phyloP scores from a whole-genome alignment of 1,284 basidiomycete species.

The Ceraceosorus guamensis region DNA sequence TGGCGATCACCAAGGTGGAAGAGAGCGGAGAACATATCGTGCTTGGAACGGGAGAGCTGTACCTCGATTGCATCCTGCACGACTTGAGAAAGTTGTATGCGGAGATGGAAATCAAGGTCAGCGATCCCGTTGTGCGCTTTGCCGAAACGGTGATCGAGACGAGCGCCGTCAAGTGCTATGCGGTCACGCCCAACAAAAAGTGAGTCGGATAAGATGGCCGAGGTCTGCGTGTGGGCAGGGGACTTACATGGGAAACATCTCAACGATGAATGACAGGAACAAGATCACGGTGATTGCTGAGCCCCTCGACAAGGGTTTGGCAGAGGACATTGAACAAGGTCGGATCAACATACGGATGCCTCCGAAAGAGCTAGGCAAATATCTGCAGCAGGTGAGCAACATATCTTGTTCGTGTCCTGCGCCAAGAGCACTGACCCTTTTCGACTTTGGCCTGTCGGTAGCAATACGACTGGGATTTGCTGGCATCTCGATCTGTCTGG shows the following conservation, averaged over 20 bases:
- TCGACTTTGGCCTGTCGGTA: background rate
- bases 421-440: too few relatives aligned
- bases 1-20: slow-evolving; percentile 90
- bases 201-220: slow-evolving; percentile 49
- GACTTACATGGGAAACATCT: background rate
- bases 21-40: slow-evolving; percentile 96
- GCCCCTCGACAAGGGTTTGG: slow-evolving; percentile 45
- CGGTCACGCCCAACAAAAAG: slow-evolving; percentile 98
- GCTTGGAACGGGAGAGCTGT: slow-evolving; percentile 92
- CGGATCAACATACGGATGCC: slow-evolving; percentile 32
- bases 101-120: slow-evolving; percentile 99
- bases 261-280: slow-evolving; percentile 16
- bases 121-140: slow-evolving; percentile 96
- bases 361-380: slow-evolving; percentile 35
- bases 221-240: too few relatives aligned
- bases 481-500: slow-evolving; percentile 97
- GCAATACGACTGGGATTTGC: slow-evolving; percentile 95
- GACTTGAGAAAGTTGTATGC: slow-evolving; percentile 85
- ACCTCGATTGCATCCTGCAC: slow-evolving; percentile 93
- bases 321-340: slow-evolving; percentile 44
- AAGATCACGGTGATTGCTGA: slow-evolving; percentile 44
- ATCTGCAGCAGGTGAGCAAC: slow-evolving; percentile 22
- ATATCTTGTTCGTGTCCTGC: too few relatives aligned
- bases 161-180: slow-evolving; percentile 94
- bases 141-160: slow-evolving; percentile 98